Evolutionary conservation across 495 filamentous ascomycete species (phyloP), one percentile per base, ranked within the genome.

Genomic region (Aspergillus sclerotioniger): DNA sequence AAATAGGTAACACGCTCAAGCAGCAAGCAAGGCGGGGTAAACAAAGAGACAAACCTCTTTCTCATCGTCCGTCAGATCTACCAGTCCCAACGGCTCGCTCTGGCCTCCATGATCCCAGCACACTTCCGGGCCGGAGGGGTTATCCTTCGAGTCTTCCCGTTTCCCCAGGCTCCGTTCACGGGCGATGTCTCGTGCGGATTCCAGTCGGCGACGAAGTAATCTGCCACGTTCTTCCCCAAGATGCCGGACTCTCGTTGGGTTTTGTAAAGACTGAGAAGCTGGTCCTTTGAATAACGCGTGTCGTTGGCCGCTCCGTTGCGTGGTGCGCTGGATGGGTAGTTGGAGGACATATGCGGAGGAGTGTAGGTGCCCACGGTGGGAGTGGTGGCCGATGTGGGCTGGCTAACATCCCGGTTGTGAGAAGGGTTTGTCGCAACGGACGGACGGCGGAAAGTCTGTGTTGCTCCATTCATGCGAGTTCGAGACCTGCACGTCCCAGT

Each of bases 51-150:
- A 48, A 67, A 93, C 91, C 78, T 93, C 88, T 68, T 82, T 88
- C 76, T 98, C 94, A 54, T 91, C 87, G 12, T 89, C 81, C 16
- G 85, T 86, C 86, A 96, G 87, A 51, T 89, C 85, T 65, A 84
- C 77, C 52, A 96, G 67, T 35, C 83, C 84, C 52, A 98, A 73
- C 15, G 93, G 92, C 57, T 84, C 82, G 28, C 87, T 76, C 56
- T 78, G 79, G 32, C 92, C 93, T 45, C 82, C 80, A 53, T 82
- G 73, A 65, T 97, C 93, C 94, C 95, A 98, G 67, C 95, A 98
- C 47, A 92, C 78, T 58, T 92, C 90, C 1, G 85, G 88, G 46
- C 86, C 91, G 66, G 78, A 72, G 54, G 84, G 77, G 57, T 74
- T 73, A 32, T 87, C 85, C 59, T 83, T 82, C 19, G 76, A 72